A percentile compares a stretch with the other conserved stretches of the same genome.
phyloP scores from a whole-genome alignment of 306 rosid species.

The Rosa multiflora region DNA sequence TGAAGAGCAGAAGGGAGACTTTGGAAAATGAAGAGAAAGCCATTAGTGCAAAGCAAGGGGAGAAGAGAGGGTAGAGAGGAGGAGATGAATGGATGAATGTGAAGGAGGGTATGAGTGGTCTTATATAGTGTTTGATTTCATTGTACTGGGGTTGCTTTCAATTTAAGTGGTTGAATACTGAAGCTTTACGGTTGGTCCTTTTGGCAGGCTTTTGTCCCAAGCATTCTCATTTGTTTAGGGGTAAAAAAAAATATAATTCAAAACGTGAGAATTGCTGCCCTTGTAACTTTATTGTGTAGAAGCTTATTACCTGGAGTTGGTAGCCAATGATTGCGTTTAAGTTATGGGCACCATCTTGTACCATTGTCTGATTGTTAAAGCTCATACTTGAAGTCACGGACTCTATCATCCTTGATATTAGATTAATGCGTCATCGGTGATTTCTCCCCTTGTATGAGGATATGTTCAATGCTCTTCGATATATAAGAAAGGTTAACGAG shows the following conservation, averaged over 20 bases:
- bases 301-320: not conserved
- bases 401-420: too few relatives aligned
- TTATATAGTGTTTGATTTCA: constrained; percentile 24
- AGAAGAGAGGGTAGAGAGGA: not conserved
- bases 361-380: too few relatives aligned
- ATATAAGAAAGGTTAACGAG: too few relatives aligned
- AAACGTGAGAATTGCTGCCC: not conserved
- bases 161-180: constrained; percentile 37
- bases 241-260: constrained; percentile 1
- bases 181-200: constrained; percentile 44
- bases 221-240: constrained; percentile 27
- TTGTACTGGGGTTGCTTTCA: constrained; percentile 34
- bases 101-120: constrained; percentile 11
- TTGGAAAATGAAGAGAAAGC: constrained; percentile 34
- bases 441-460: too few relatives aligned
- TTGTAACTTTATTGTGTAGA: not conserved
- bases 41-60: constrained; percentile 21
- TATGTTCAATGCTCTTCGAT: too few relatives aligned
- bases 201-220: constrained; percentile 42
- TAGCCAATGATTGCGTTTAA: too few relatives aligned
- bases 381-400: too few relatives aligned
- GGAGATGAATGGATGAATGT: constrained; percentile 26
- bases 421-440: too few relatives aligned
- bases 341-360: too few relatives aligned
- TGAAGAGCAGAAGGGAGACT: constrained; percentile 28